phyloP scores from a whole-genome alignment of 2,329 filamentous ascomycete species.

The Aureobasidium sp. region DNA sequence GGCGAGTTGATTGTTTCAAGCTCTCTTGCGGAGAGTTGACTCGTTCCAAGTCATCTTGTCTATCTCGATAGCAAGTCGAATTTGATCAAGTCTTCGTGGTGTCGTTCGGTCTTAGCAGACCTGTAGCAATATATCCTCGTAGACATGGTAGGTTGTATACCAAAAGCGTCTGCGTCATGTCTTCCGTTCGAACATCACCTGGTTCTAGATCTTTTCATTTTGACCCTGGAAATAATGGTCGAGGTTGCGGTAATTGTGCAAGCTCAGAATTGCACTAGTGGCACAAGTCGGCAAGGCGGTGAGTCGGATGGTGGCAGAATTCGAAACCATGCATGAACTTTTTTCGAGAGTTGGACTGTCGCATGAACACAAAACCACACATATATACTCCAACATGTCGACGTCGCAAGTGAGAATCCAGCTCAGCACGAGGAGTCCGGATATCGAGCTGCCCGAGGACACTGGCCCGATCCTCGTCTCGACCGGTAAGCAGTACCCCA shows the following conservation, averaged over 20 bases:
- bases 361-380: slow-evolving; percentile 8
- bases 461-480: slow-evolving; percentile 52
- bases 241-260: not conserved
- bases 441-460: slow-evolving; percentile 48
- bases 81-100: too few relatives aligned
- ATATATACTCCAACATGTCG: slow-evolving; percentile 18
- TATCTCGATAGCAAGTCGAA: too few relatives aligned
- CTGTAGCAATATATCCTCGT: too few relatives aligned
- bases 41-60: too few relatives aligned
- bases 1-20: too few relatives aligned
- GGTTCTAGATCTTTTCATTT: not conserved
- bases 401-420: slow-evolving; percentile 47
- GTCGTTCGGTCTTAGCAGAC: too few relatives aligned
- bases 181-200: too few relatives aligned
- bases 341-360: not conserved
- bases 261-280: not conserved
- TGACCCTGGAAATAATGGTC: not conserved
- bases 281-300: not conserved
- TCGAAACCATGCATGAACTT: slow-evolving; percentile 4
- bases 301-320: not conserved
- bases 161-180: too few relatives aligned
- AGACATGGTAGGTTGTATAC: too few relatives aligned
- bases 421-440: slow-evolving; percentile 46
- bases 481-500: slow-evolving; percentile 39
- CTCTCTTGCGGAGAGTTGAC: too few relatives aligned